phyloP scores from a whole-genome alignment of 2,329 filamentous ascomycete species.

The Aspergillus tamarii region DNA sequence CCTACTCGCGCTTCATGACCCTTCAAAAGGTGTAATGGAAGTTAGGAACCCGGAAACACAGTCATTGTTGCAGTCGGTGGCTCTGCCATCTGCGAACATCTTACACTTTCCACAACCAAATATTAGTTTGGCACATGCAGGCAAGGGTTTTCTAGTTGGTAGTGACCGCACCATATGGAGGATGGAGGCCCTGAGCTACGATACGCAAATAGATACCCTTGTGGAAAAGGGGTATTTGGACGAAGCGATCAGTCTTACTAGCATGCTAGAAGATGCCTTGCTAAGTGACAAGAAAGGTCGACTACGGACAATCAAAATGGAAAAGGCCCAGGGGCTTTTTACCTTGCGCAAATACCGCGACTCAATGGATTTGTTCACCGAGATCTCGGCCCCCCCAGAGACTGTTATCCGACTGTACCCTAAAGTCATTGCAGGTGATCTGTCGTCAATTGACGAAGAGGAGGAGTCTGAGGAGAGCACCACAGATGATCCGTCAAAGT shows the following conservation, averaged over 20 bases:
- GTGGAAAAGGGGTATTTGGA: constrained; percentile 75
- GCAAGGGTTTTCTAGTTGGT: constrained; percentile 91
- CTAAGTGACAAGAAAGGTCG: constrained; percentile 79
- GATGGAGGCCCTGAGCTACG: constrained; percentile 91
- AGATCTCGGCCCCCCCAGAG: constrained; percentile 86
- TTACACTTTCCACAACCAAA: constrained; percentile 92
- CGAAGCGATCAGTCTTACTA: constrained; percentile 86
- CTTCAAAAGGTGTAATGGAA: constrained; percentile 82
- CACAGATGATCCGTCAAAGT: constrained; percentile 27
- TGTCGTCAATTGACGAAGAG: constrained; percentile 64
- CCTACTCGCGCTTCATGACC: constrained; percentile 80
- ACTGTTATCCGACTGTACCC: constrained; percentile 86
- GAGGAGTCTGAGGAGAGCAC: constrained; percentile 40
- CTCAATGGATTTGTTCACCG: constrained; percentile 86
- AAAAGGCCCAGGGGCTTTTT: constrained; percentile 86
- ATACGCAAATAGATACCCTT: constrained; percentile 82
- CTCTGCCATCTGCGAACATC: constrained; percentile 77
- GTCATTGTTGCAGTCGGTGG: constrained; percentile 83
- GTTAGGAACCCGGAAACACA: constrained; percentile 91
- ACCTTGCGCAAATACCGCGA: constrained; percentile 79
- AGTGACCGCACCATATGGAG: constrained; percentile 94
- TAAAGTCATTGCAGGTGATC: constrained; percentile 76
- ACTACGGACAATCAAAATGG: constrained; percentile 83
- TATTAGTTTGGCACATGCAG: constrained; percentile 90
- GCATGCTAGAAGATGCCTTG: constrained; percentile 90